Evolutionary conservation across 305 asterid genomes (phyloP), one percentile per base, ranked within the genome.

Genomic region (Fraxinus latifolia): DNA sequence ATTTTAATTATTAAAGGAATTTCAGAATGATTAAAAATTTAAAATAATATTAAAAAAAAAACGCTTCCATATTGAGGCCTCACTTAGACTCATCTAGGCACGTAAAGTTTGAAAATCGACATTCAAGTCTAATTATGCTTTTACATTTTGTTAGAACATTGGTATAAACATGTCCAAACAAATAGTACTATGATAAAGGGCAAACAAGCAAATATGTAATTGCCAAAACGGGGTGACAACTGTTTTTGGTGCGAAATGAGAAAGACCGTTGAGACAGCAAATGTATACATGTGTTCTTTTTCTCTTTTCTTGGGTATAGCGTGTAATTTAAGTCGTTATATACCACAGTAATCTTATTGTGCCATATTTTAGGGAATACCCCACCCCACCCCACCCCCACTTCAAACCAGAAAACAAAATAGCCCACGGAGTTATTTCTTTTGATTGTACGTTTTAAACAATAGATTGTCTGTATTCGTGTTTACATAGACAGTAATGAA

Each of bases 181-280:
- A 75, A 42, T 14, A 25, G 7, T n/a, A 2, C 8, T 7, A 4
- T 19, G 17, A 58, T 12, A 15, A 55, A 47, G 91, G 89, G 86
- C 47, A 83, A 33, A 80, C 3, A 14, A 3, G 93, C 78, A 85
- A 84, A 19, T 32, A 5, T 3, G 4, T 12, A 53, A 39, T 80
- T 82, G 82, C 82, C 29, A 74, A 75, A 39, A 82, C 77, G 67
- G 80, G 36, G 47, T 25, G 80, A 81, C 88, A 78, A 80, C 89
- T 83, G 87, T 82, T 80, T 82, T 82, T 81, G 80, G 88, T 32
- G 87, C 87, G 39, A 86, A 85, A 86, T 83, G 29, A 71, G 85
- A 55, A 77, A 83, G 84, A 86, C 90, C 92, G 92, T 91, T 89
- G 90, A 80, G 85, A 86, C 2, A 23, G 15, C 27, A 17, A 3